These are phyloP conservation scores for Trichoderma guizhouense DNA, from an alignment of 2,329 filamentous ascomycete species.

Conservation along the genomic window DNA sequence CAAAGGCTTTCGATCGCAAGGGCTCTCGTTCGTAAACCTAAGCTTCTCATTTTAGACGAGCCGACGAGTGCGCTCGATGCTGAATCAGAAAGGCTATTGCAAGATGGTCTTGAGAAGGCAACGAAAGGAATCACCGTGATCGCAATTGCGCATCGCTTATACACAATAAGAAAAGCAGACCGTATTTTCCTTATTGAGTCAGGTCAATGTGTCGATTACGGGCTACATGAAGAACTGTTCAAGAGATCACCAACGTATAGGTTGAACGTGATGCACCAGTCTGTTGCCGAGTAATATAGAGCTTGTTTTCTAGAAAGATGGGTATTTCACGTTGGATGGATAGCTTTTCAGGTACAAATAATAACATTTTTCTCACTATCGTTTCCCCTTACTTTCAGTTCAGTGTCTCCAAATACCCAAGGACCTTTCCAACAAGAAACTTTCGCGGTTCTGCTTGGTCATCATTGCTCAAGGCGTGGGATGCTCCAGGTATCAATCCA, in stretches of 20 bases:
- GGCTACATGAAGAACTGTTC: neutral
- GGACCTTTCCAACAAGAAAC: neutral
- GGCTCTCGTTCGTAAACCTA: constrained; percentile 61
- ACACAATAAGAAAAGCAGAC: neutral
- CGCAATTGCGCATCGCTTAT: neutral
- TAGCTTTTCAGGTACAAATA: neutral
- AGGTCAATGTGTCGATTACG: neutral
- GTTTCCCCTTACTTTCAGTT: neutral
- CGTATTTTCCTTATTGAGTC: neutral
- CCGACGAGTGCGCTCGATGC: constrained; percentile 66
- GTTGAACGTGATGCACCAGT: neutral
- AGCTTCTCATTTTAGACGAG: constrained; percentile 67
- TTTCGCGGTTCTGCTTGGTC: constrained; percentile 41
- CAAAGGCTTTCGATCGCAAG: constrained; percentile 68
- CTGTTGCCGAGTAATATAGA: neutral
- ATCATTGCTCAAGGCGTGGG: constrained; percentile 46
- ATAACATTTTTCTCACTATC: neutral
- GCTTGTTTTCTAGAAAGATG: neutral
- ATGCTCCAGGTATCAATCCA: constrained; percentile 45
- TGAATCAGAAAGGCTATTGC: constrained; percentile 55
- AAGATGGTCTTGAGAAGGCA: constrained; percentile 51
- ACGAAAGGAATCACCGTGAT: neutral
- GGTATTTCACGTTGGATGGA: neutral
- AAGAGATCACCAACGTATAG: neutral
- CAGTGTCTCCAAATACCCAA: neutral